phyloP scores from a whole-genome alignment of 352 stramenopile genomes.

The Phytophthora tubulina region DNA sequence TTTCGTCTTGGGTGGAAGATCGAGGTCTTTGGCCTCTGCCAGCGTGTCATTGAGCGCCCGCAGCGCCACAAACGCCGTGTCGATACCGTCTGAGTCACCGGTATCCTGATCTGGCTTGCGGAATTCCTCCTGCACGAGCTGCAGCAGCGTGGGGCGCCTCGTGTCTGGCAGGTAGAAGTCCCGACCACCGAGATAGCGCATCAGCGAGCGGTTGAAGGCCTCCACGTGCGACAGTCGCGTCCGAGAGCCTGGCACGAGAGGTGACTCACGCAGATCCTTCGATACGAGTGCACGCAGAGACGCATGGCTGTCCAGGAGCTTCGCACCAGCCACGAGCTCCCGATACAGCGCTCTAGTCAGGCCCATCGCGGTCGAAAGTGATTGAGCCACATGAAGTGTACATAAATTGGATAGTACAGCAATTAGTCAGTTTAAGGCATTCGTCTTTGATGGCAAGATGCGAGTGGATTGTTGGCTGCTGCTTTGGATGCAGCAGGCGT shows the following conservation, averaged over 20 bases:
- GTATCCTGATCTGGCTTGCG: slow-evolving; percentile 19
- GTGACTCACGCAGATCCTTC: slow-evolving; percentile 62
- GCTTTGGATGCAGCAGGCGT: neutral
- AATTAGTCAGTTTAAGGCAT: neutral
- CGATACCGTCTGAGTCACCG: slow-evolving; percentile 39
- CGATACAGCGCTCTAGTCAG: slow-evolving; percentile 70
- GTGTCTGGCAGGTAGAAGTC: slow-evolving; percentile 77
- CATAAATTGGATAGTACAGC: slow-evolving; percentile 8
- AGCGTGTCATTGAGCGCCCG: slow-evolving; percentile 70
- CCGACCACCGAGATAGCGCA: slow-evolving; percentile 58
- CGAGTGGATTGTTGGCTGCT: slow-evolving; percentile 10
- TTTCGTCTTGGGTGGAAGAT: slow-evolving; percentile 32
- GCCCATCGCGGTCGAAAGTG: slow-evolving; percentile 46
- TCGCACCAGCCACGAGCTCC: slow-evolving; percentile 65
- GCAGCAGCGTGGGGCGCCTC: slow-evolving; percentile 39
- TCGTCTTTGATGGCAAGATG: neutral
- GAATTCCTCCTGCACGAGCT: slow-evolving; percentile 67
- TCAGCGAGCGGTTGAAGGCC: slow-evolving; percentile 65
- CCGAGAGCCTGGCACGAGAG: slow-evolving; percentile 37
- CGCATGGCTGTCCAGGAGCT: slow-evolving; percentile 65
- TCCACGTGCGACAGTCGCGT: slow-evolving; percentile 63
- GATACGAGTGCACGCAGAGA: slow-evolving; percentile 73
- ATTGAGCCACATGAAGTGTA: slow-evolving; percentile 6
- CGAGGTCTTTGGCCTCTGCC: slow-evolving; percentile 48
- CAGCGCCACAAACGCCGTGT: slow-evolving; percentile 75